A percentile compares a stretch with the other conserved stretches of the same genome.
Conservation (phyloP, 495 filamentous ascomycete species). For the Aspergillus cristatus region DNA sequence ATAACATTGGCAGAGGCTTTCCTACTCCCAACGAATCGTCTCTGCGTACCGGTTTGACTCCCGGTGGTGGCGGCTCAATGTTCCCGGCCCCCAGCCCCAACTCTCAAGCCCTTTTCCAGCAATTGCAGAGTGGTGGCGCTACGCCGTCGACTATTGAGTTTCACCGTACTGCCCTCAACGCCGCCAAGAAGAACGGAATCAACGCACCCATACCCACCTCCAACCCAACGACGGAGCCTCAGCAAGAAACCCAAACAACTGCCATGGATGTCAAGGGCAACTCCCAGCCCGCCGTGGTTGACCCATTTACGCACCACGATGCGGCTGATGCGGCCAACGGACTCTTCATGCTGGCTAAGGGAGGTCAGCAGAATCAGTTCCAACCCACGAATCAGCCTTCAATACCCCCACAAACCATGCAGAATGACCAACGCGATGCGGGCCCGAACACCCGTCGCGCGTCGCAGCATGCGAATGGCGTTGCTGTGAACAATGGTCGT, state of each 20-base stretch:
- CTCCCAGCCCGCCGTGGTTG: constrained; percentile 30
- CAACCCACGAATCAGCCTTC: constrained; percentile 40
- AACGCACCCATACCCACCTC: constrained; percentile 42
- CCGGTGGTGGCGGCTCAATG: constrained; percentile 94
- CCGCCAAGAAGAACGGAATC: constrained; percentile 51
- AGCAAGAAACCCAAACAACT: constrained; percentile 35
- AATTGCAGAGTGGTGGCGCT: constrained; percentile 68
- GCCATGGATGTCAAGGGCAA: constrained; percentile 43
- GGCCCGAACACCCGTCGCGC: constrained; percentile 19
- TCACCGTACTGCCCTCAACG: constrained; percentile 81
- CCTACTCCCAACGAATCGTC: constrained; percentile 98
- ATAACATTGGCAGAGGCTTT: constrained; percentile 74
- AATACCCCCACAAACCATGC: constrained; percentile 22
- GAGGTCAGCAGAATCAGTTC: constrained; percentile 47
- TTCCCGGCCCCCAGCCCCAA: constrained; percentile 89
- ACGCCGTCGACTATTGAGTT: constrained; percentile 91
- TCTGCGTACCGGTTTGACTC: constrained; percentile 82
- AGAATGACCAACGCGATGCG: constrained; percentile 31
- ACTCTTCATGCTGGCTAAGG: constrained; percentile 78
- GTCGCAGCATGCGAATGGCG: constrained; percentile 29
- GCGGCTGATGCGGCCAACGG: constrained; percentile 93
- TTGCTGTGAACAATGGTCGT: constrained; percentile 21
- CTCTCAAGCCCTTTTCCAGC: constrained; percentile 68
- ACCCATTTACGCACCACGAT: constrained; percentile 74
- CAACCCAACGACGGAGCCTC: constrained; percentile 39